Conservation (phyloP, 2,329 filamentous ascomycete species). For the Eutypella sp. region DNA sequence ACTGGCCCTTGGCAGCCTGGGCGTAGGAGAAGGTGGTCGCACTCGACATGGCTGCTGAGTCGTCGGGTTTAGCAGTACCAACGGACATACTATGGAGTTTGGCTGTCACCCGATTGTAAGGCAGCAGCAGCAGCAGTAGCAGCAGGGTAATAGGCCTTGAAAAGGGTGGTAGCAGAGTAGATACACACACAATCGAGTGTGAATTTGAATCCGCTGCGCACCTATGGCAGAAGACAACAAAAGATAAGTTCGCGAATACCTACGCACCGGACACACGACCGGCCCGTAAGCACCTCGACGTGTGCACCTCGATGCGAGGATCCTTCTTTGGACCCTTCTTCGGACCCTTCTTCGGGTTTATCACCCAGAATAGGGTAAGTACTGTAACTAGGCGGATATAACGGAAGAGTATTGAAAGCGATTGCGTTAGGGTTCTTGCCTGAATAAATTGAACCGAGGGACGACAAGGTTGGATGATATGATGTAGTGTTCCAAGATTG, state of each 20-base stretch:
- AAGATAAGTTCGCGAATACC: conserved; percentile 21
- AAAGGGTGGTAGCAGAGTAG: conserved; percentile 4
- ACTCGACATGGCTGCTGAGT: conserved; percentile 41
- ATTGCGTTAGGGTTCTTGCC: too few relatives aligned
- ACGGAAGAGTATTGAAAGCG: not conserved
- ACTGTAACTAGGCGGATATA: not conserved
- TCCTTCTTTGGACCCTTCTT: too few relatives aligned
- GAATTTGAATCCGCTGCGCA: conserved; percentile 18
- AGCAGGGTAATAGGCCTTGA: too few relatives aligned
- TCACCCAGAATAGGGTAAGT: conserved; percentile 10
- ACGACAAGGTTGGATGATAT: not conserved
- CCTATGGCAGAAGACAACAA: conserved; percentile 18
- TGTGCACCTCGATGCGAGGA: too few relatives aligned
- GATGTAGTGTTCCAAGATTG: not conserved
- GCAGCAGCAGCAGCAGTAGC: too few relatives aligned
- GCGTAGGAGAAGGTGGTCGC: conserved; percentile 81
- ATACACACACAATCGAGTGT: conserved; percentile 9
- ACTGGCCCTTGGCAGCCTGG: conserved; percentile 83
- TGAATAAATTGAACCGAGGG: too few relatives aligned
- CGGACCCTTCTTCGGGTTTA: conserved; percentile 13
- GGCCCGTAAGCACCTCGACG: conserved; percentile 21
- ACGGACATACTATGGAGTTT: conserved; percentile 9
- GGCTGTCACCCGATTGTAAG: too few relatives aligned
- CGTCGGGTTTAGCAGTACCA: conserved; percentile 7
- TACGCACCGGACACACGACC: conserved; percentile 19